These are phyloP conservation scores for Quercus tomentella DNA, from an alignment of 331 rosid species.

Conservation along the genomic window DNA sequence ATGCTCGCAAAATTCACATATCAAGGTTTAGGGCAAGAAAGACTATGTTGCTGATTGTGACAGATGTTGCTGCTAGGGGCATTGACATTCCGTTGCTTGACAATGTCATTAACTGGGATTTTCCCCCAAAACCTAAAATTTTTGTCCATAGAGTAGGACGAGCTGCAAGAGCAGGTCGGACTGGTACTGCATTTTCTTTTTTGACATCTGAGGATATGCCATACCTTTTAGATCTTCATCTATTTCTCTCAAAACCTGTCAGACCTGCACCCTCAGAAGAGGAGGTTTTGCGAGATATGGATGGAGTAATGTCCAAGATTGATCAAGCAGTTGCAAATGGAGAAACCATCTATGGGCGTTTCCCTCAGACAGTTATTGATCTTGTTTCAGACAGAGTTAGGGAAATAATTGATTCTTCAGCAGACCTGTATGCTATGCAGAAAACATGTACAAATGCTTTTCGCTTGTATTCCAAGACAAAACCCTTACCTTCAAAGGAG, in stretches of 20 bases:
- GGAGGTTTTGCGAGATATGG: conserved; percentile 72
- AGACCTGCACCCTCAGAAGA: conserved; percentile 86
- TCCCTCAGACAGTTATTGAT: conserved; percentile 82
- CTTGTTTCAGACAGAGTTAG: conserved; percentile 82
- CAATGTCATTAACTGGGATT: conserved; percentile 97
- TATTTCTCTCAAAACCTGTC: conserved; percentile 81
- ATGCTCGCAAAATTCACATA: conserved; percentile 86
- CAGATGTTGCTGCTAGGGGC: conserved; percentile 94
- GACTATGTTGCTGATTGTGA: conserved; percentile 90
- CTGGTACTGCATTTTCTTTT: conserved; percentile 88
- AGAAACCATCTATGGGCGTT: conserved; percentile 86
- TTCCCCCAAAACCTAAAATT: conserved; percentile 87
- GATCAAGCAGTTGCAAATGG: conserved; percentile 71
- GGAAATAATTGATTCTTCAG: conserved; percentile 72
- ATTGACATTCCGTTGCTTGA: conserved; percentile 95
- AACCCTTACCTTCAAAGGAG: conserved; percentile 83
- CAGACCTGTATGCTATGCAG: conserved; percentile 51
- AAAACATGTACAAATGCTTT: conserved; percentile 77
- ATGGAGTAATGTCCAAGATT: conserved; percentile 61
- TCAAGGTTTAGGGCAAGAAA: conserved; percentile 79
- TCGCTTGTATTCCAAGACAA: conserved; percentile 77
- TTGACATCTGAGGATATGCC: conserved; percentile 86
- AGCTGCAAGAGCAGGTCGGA: conserved; percentile 94
- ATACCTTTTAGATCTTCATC: conserved; percentile 86
- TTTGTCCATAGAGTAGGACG: conserved; percentile 95